Conservation (phyloP, 305 asterid species). For the Rubia occidens region DNA sequence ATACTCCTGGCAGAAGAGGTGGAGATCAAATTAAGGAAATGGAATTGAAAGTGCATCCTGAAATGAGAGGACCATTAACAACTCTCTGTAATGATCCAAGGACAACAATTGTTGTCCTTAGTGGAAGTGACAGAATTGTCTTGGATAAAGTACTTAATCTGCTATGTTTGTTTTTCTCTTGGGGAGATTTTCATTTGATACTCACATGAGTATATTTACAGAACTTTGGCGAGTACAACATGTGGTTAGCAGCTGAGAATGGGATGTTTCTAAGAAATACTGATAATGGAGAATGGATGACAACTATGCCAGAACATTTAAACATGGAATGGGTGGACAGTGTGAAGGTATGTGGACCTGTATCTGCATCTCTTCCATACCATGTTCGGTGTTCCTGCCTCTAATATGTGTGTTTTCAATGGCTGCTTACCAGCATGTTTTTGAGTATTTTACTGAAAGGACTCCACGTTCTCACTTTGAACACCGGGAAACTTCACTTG, state of each 20-base stretch:
- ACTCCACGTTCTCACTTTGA: constrained; percentile 95
- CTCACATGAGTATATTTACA: constrained; percentile 34
- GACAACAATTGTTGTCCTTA: constrained; percentile 82
- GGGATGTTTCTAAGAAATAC: constrained; percentile 96
- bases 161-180: constrained; percentile 15
- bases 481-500: constrained; percentile 83
- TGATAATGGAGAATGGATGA: constrained; percentile 82
- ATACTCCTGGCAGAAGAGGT: constrained; percentile 72
- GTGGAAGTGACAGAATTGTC: constrained; percentile 79
- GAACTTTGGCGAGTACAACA: constrained; percentile 78
- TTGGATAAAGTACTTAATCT: constrained; percentile 58
- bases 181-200: constrained; percentile 5
- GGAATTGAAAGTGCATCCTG: constrained; percentile 89
- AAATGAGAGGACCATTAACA: constrained; percentile 51
- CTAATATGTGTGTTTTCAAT: constrained; percentile 22
- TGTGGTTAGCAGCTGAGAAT: constrained; percentile 99
- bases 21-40: constrained; percentile 94
- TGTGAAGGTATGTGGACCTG: constrained; percentile 46
- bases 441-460: constrained; percentile 94
- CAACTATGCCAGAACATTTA: constrained; percentile 98
- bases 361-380: constrained; percentile 10
- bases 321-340: constrained; percentile 98
- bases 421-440: constrained; percentile 61
- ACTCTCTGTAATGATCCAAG: constrained; percentile 72
- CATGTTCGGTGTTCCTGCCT: constrained; percentile 14